A percentile compares a stretch with the other conserved stretches of the same genome.
These are phyloP conservation scores for Prototheca cutis DNA, from an alignment of 163 green algal species.

Conservation along the genomic window DNA sequence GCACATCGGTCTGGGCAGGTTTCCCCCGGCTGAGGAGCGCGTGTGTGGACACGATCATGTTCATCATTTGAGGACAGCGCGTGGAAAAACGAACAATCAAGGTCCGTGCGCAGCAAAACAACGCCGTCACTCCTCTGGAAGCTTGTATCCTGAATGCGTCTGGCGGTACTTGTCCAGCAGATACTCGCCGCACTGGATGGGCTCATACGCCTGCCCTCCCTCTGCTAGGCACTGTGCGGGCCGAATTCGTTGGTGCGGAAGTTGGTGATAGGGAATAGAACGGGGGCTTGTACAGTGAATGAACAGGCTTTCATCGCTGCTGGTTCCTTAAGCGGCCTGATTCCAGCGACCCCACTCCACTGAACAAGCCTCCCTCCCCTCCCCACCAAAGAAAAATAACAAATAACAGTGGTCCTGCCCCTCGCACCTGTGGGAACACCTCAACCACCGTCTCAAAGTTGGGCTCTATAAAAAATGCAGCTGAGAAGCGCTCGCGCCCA, in stretches of 20 bases:
- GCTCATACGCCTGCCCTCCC: constrained; percentile 30
- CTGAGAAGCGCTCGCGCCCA: constrained; percentile 40
- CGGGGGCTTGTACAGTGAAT: no score
- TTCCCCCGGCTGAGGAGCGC: no score
- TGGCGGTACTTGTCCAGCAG: constrained; percentile 65
- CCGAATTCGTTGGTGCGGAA: neutral
- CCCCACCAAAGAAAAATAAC: no score
- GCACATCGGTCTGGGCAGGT: no score
- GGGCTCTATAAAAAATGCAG: constrained; percentile 82
- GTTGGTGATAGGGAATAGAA: no score
- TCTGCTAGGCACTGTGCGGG: constrained; percentile 11
- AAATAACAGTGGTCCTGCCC: no score
- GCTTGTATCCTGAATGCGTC: constrained; percentile 55
- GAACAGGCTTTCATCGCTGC: neutral
- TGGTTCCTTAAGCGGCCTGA: neutral
- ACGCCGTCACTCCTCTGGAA: neutral
- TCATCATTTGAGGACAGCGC: no score
- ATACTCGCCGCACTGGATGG: constrained; percentile 60
- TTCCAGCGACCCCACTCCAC: no score
- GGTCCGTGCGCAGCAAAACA: no score
- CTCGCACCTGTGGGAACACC: constrained; percentile 33
- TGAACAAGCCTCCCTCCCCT: no score
- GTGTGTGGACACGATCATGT: no score
- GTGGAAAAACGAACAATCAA: no score
- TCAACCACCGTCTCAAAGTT: constrained; percentile 63